Percentiles rank a stretch among this genome's conserved stretches.
phyloP scores from a whole-genome alignment of 2,329 filamentous ascomycete genomes.

The Aspergillus tubingensis region DNA sequence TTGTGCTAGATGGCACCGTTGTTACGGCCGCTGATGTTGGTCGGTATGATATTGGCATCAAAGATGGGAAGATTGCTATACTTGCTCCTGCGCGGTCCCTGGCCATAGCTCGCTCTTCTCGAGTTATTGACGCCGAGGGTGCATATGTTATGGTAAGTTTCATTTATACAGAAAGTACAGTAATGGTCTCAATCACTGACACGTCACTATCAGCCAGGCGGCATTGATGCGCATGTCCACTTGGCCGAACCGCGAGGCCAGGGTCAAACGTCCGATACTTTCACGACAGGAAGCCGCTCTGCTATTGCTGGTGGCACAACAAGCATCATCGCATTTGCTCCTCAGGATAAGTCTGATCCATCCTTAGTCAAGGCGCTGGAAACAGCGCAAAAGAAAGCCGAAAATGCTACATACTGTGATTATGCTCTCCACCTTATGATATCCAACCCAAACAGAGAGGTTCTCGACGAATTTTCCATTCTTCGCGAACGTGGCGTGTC shows the following conservation, averaged over 20 bases:
- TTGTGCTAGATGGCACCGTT: slow-evolving; percentile 48
- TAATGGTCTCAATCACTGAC: neutral
- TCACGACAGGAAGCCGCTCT: slow-evolving; percentile 51
- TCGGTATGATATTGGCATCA: slow-evolving; percentile 46
- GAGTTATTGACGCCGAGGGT: slow-evolving; percentile 47
- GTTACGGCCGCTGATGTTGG: slow-evolving; percentile 48
- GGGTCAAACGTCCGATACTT: slow-evolving; percentile 25
- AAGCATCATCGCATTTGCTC: slow-evolving; percentile 61
- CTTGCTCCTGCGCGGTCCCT: slow-evolving; percentile 44
- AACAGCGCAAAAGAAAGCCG: slow-evolving; percentile 50
- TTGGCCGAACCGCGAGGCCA: slow-evolving; percentile 39
- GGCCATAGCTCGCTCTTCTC: slow-evolving; percentile 27
- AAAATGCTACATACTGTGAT: slow-evolving; percentile 55
- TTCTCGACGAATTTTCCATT: slow-evolving; percentile 45
- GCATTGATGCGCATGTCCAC: slow-evolving; percentile 54
- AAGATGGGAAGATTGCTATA: slow-evolving; percentile 46
- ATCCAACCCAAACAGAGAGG: slow-evolving; percentile 31
- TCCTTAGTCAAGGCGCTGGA: slow-evolving; percentile 43
- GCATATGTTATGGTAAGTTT: slow-evolving; percentile 44
- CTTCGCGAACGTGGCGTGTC: slow-evolving; percentile 43
- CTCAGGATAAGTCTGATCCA: slow-evolving; percentile 52
- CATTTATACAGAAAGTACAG: neutral
- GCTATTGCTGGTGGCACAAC: slow-evolving; percentile 54
- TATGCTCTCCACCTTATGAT: slow-evolving; percentile 55
- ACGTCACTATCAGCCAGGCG: slow-evolving; percentile 38